A percentile compares a stretch with the other conserved stretches of the same genome.
Conservation (phyloP, 192 early-diverging fungal species). For the Linnemannia zychae region DNA sequence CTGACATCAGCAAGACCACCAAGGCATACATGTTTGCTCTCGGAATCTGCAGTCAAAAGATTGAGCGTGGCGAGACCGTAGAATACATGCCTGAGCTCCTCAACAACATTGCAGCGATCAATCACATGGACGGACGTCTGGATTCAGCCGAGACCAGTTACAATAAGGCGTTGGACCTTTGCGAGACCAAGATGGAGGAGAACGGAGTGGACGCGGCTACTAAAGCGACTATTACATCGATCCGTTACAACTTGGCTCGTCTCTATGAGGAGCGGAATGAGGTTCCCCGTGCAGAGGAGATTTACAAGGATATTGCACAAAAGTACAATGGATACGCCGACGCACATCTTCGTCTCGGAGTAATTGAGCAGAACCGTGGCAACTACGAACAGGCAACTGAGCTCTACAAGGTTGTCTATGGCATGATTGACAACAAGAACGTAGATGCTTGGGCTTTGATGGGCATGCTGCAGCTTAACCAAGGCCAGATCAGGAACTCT, state of each 20-base stretch:
- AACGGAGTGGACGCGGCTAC: slow-evolving; percentile 53
- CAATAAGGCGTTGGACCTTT: slow-evolving; percentile 60
- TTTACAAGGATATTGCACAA: slow-evolving; percentile 74
- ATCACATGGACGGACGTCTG: slow-evolving; percentile 64
- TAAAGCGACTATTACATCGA: slow-evolving; percentile 63
- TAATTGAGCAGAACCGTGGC: slow-evolving; percentile 68
- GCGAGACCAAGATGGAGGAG: slow-evolving; percentile 30
- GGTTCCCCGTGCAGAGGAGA: slow-evolving; percentile 68
- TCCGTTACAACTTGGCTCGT: slow-evolving; percentile 83
- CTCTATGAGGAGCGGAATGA: slow-evolving; percentile 74
- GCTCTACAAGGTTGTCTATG: slow-evolving; percentile 72
- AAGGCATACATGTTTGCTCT: slow-evolving; percentile 61
- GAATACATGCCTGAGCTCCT: slow-evolving; percentile 74
- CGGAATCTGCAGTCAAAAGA: slow-evolving; percentile 50
- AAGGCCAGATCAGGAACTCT: slow-evolving; percentile 72
- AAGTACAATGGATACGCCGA: slow-evolving; percentile 83
- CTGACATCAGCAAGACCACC: slow-evolving; percentile 59
- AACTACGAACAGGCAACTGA: slow-evolving; percentile 72
- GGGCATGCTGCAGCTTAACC: slow-evolving; percentile 74
- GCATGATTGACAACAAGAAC: slow-evolving; percentile 70
- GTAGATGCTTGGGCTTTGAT: slow-evolving; percentile 78
- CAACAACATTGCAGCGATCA: slow-evolving; percentile 90
- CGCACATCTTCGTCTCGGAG: slow-evolving; percentile 83
- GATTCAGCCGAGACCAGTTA: slow-evolving; percentile 61
- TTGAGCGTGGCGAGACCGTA: slow-evolving; percentile 43